Conservation (phyloP, 345 rosid species). For the Microthlaspi erraticum region DNA sequence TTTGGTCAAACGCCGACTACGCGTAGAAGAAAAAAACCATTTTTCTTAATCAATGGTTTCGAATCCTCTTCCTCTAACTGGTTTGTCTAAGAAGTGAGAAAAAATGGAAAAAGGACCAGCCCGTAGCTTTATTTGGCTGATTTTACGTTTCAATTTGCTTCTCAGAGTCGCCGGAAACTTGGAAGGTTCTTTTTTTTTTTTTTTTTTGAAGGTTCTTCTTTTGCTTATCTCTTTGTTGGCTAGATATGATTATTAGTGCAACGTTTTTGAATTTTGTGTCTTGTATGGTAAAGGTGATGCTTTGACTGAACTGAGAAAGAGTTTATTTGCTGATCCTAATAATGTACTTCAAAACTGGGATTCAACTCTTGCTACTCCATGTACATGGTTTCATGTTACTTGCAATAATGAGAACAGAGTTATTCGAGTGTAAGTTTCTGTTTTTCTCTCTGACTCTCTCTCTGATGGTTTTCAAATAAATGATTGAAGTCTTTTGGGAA, state of each 20-base stretch:
- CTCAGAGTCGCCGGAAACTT: slow-evolving; percentile 56
- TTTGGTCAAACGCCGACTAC: slow-evolving; percentile 24
- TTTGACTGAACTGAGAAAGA: slow-evolving; percentile 60
- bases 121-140: slow-evolving; percentile 45
- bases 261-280: neutral
- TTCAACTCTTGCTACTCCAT: slow-evolving; percentile 74
- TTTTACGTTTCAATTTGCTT: slow-evolving; percentile 48
- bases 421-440: slow-evolving; percentile 70
- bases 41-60: neutral
- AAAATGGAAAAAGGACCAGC: slow-evolving; percentile 29
- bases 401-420: slow-evolving; percentile 75
- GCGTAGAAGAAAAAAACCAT: slow-evolving; percentile 5
- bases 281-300: slow-evolving; percentile 64
- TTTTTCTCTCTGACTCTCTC: slow-evolving; percentile 4
- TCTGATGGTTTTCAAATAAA: neutral
- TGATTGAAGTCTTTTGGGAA: slow-evolving; percentile 15
- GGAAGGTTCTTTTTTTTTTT: too few species aligned
- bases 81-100: slow-evolving; percentile 15
- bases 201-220: too few species aligned
- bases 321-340: slow-evolving; percentile 61
- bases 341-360: slow-evolving; percentile 85
- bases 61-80: neutral
- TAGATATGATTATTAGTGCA: slow-evolving; percentile 1
- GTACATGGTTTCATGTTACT: slow-evolving; percentile 88
- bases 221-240: neutral